Base-by-base conservation (phyloP, 2,329 filamentous ascomycete genomes). In the Taxawa tesnikishii region DNA sequence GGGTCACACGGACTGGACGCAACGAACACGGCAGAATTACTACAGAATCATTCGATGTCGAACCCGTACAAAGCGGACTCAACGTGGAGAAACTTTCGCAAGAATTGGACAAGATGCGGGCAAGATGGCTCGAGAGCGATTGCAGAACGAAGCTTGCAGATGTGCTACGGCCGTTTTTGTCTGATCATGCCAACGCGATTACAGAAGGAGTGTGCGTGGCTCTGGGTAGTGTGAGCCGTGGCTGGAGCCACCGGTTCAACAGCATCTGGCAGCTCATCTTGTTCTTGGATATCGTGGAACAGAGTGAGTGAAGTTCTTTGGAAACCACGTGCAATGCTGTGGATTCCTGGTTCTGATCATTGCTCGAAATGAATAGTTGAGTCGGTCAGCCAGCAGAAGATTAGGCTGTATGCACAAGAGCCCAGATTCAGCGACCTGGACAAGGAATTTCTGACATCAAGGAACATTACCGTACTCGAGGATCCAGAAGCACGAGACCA, bases 211-310 rank as follows among this genome's bases (percentile, higher is more conserved):
- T 53, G 2, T 51, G 49, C 27, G 29, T 55, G 4, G 51, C 44
- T 2, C 39, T 42, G 8, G 48, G 48, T 3, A 51, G 48, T 31
- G 44, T 50, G 38, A 50, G 46, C 35, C 36, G 48, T 25, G 45
- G 52, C 15, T 31, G 42, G 17, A 37, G 44, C n/a, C 42, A 41
- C 16, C 28, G 49, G n/a, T 39, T 42, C 24, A 42, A 49, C 29
- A 50, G 44, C 24, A 36, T 53, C 36, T 46, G 44, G 43, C 51
- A 55, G 38, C 37, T 48, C 15, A 49, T 44, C 3, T 44, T 47
- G 3, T 54, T 53, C 14, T 30, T 47, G 30, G 51, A 52, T 26
- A 29, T 48, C 8, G 38, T 43, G 10, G 28, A 38, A 6, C 26
- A 42, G 19, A 19, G 38, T 39, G 32, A 11, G 34, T 23, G 17